Percentiles rank a stretch among this genome's conserved stretches.
Conservation (phyloP, 768 basidiomycete species). For the Termitomyces sp. region DNA sequence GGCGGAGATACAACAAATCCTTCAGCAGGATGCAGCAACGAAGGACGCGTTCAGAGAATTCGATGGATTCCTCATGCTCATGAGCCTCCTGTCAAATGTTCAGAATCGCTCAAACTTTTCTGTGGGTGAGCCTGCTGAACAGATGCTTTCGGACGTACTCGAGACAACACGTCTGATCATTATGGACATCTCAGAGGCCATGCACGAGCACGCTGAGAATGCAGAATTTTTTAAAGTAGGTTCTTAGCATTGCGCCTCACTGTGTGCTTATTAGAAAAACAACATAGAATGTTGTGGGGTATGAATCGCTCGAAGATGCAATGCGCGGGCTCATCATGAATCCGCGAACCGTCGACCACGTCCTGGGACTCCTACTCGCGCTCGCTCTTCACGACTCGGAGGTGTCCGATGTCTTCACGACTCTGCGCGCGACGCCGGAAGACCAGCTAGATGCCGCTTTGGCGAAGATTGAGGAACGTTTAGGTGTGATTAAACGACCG, state of each 20-base stretch:
- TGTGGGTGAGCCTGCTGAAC: constrained; percentile 32
- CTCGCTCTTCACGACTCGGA: constrained; percentile 64
- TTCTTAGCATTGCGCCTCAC: constrained; percentile 2
- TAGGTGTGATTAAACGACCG: constrained; percentile 51
- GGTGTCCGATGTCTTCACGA: constrained; percentile 47
- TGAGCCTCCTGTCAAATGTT: constrained; percentile 65
- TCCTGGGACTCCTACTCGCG: constrained; percentile 62
- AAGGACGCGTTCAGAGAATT: constrained; percentile 77
- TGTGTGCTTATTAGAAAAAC: constrained; percentile 1
- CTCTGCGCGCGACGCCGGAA: constrained; percentile 27
- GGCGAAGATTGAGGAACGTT: constrained; percentile 33
- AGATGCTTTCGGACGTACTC: constrained; percentile 30
- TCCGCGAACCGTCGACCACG: constrained; percentile 41
- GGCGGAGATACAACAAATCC: constrained; percentile 59
- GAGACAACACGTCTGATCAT: constrained; percentile 60
- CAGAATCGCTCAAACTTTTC: constrained; percentile 25
- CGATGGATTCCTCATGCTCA: constrained; percentile 74
- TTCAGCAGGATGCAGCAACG: constrained; percentile 58
- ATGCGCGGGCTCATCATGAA: constrained; percentile 46
- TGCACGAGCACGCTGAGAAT: constrained; percentile 51
- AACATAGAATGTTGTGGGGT: constrained; percentile 54
- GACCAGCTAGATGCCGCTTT: constrained; percentile 38
- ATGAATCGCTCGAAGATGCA: constrained; percentile 55
- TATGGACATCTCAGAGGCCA: constrained; percentile 56
- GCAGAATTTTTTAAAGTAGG: constrained; percentile 63